Percentiles rank a stretch among this genome's conserved stretches.
phyloP scores from a whole-genome alignment of 1,284 basidiomycete genomes.

The Bjerkandera adusta region DNA sequence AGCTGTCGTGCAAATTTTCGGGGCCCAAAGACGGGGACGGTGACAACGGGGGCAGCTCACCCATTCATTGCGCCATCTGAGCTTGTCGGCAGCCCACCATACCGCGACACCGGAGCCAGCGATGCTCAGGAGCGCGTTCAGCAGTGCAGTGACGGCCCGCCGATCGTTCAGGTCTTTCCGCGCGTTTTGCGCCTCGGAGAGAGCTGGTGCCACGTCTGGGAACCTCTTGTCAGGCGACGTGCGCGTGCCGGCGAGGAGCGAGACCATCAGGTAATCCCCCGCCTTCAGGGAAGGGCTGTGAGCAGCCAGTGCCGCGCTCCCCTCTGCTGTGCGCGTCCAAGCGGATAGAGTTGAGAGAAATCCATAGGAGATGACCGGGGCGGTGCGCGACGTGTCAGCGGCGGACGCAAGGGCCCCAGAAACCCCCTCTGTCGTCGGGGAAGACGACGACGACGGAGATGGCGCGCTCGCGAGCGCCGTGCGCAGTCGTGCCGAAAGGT shows the following conservation, averaged over 20 bases:
- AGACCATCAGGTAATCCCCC: slow-evolving; percentile 60
- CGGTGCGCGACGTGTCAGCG: slow-evolving; percentile 22
- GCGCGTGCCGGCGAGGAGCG: slow-evolving; percentile 72
- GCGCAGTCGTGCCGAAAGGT: slow-evolving; percentile 40
- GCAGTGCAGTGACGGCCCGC: slow-evolving; percentile 62
- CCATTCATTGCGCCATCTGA: slow-evolving; percentile 70
- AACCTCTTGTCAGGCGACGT: slow-evolving; percentile 73
- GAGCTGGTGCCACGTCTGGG: slow-evolving; percentile 41
- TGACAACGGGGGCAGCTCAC: slow-evolving; percentile 44
- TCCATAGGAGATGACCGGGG: slow-evolving; percentile 54
- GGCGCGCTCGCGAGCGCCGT: slow-evolving; percentile 10
- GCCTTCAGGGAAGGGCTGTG: slow-evolving; percentile 47
- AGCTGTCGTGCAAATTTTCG: neutral
- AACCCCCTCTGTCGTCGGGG: slow-evolving; percentile 16
- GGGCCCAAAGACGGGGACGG: neutral
- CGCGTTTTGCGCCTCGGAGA: slow-evolving; percentile 38
- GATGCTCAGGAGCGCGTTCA: slow-evolving; percentile 72
- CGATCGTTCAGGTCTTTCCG: slow-evolving; percentile 48
- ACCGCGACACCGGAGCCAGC: slow-evolving; percentile 61
- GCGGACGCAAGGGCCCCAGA: no score
- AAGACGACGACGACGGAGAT: no score
- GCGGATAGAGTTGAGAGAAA: slow-evolving; percentile 57
- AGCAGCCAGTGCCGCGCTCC: slow-evolving; percentile 39
- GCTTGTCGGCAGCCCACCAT: slow-evolving; percentile 68
- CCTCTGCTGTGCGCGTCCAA: slow-evolving; percentile 61